Evolutionary conservation across 129 eudicot genomes (phyloP).

Genomic region (Flaveria brownii): DNA sequence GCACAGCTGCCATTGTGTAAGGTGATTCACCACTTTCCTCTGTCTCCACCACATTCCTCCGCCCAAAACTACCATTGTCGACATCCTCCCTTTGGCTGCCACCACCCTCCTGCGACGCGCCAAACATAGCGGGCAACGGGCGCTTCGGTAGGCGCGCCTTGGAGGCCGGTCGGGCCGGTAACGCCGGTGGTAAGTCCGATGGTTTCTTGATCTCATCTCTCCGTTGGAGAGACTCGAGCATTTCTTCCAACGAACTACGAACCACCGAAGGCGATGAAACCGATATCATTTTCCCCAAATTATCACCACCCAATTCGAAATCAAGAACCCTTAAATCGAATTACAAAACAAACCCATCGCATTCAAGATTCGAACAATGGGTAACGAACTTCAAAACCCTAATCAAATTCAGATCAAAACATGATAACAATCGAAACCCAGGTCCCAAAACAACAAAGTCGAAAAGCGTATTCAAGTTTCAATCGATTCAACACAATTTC

Average conservation of each 20-base stretch:
- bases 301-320: slow-evolving; percentile 5
- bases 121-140: slow-evolving; percentile 44
- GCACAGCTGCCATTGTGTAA: slow-evolving; percentile 38
- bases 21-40: slow-evolving; percentile 55
- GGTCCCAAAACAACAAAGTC: slow-evolving; percentile 7
- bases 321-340: background rate
- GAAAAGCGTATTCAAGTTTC: slow-evolving; percentile 3
- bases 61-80: slow-evolving; percentile 52
- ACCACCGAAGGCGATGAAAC: slow-evolving; percentile 48
- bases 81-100: background rate
- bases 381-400: slow-evolving; percentile 46
- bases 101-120: slow-evolving; percentile 23
- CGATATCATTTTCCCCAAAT: slow-evolving; percentile 37
- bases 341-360: background rate
- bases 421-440: background rate
- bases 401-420: slow-evolving; percentile 34
- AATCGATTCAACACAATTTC: slow-evolving; percentile 4
- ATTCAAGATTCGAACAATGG: slow-evolving; percentile 40
- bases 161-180: slow-evolving; percentile 74
- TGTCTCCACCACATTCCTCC: slow-evolving; percentile 41
- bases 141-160: slow-evolving; percentile 70
- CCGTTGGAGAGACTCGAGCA: slow-evolving; percentile 70
- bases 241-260: slow-evolving; percentile 92
- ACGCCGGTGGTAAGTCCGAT: slow-evolving; percentile 76
- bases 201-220: slow-evolving; percentile 59